A percentile compares a stretch with the other conserved stretches of the same genome.
Conservation (phyloP, 352 stramenopile species). For the Pythium aquatile region DNA sequence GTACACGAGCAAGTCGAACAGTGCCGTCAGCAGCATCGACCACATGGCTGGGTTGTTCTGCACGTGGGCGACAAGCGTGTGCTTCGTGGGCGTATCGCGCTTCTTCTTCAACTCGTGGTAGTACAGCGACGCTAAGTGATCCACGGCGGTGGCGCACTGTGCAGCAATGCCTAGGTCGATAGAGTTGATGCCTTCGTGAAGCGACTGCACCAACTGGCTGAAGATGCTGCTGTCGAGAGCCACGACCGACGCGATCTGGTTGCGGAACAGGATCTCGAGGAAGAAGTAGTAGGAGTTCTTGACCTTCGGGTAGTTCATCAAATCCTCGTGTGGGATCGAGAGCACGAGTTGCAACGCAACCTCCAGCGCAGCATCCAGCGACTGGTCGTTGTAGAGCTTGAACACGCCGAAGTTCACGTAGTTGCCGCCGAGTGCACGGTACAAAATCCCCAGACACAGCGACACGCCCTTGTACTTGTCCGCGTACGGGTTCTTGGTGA, state of each 20-base stretch:
- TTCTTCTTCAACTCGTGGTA: conserved; percentile 98
- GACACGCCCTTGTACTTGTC: conserved; percentile 98
- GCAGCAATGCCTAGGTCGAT: conserved; percentile 92
- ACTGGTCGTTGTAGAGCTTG: conserved; percentile 97
- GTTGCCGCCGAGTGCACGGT: conserved; percentile 88
- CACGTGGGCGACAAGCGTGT: conserved; percentile 90
- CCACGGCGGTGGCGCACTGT: conserved; percentile 95
- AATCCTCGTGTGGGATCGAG: conserved; percentile 94
- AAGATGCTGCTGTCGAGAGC: conserved; percentile 93
- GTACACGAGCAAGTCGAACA: conserved; percentile 98
- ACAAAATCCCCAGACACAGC: conserved; percentile 91
- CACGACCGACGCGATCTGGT: conserved; percentile 95
- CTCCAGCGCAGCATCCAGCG: conserved; percentile 93
- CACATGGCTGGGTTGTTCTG: conserved; percentile 93
- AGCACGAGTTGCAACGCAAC: conserved; percentile 94
- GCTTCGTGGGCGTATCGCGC: conserved; percentile 93
- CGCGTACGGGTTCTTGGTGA: conserved; percentile 92
- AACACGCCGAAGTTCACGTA: conserved; percentile 99
- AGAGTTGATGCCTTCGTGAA: conserved; percentile 87
- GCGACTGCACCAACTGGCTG: conserved; percentile 94
- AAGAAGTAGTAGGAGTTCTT: conserved; percentile 98
- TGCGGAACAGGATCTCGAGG: conserved; percentile 97
- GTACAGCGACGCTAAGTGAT: conserved; percentile 91
- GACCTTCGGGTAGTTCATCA: conserved; percentile 97
- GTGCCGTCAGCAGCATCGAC: conserved; percentile 78